Evolutionary conservation across 495 filamentous ascomycete species (phyloP).

Genomic region (Xylaria intraflava): DNA sequence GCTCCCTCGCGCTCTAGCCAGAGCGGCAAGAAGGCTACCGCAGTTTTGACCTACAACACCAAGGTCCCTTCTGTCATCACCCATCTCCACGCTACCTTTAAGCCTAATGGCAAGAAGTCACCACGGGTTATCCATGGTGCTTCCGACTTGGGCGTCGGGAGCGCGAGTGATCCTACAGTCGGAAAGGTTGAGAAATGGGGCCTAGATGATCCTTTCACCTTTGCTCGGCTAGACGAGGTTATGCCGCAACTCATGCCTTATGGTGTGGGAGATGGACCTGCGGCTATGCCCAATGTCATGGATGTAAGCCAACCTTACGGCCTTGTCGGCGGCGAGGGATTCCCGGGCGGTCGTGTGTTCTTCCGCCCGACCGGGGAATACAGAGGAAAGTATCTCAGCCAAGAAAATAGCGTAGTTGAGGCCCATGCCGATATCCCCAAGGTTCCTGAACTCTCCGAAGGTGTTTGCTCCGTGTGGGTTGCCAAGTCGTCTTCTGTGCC

Average conservation of each 20-base stretch:
- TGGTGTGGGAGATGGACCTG: slow-evolving; percentile 67
- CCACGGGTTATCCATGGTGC: slow-evolving; percentile 77
- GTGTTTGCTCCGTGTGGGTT: slow-evolving; percentile 80
- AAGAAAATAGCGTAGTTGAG: slow-evolving; percentile 40
- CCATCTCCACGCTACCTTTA: slow-evolving; percentile 67
- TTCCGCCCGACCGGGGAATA: slow-evolving; percentile 69
- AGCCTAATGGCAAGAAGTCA: slow-evolving; percentile 55
- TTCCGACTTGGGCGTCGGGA: slow-evolving; percentile 64
- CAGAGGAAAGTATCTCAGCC: slow-evolving; percentile 65
- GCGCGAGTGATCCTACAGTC: slow-evolving; percentile 65
- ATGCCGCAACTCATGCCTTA: slow-evolving; percentile 68
- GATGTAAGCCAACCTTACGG: slow-evolving; percentile 81
- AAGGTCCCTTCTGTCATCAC: slow-evolving; percentile 68
- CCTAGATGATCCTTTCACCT: slow-evolving; percentile 62
- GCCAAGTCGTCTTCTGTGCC: slow-evolving; percentile 71
- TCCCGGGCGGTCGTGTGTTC: slow-evolving; percentile 69
- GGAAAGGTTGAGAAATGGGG: slow-evolving; percentile 84
- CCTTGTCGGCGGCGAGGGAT: slow-evolving; percentile 77
- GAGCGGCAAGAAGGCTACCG: slow-evolving; percentile 47
- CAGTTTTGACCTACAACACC: slow-evolving; percentile 70
- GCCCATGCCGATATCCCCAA: slow-evolving; percentile 63
- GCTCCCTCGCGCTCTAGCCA: slow-evolving; percentile 38
- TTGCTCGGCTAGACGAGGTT: slow-evolving; percentile 68
- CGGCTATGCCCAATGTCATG: slow-evolving; percentile 76
- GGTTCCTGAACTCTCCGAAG: slow-evolving; percentile 52